These are phyloP conservation scores for Nissolia schottii DNA, from an alignment of 306 rosid genomes.

Conservation along the genomic window DNA sequence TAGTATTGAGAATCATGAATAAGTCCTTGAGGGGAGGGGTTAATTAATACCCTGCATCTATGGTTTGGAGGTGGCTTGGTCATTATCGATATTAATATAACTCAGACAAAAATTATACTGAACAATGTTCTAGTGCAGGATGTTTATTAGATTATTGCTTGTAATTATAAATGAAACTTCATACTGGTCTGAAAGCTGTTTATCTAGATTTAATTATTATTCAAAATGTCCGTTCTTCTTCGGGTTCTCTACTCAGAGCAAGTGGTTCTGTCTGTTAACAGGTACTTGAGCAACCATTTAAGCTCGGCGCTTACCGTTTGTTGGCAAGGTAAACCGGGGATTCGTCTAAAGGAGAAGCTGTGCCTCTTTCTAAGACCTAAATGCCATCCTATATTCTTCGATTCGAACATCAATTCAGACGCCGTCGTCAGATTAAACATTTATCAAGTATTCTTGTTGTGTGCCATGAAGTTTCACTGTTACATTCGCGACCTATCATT, in stretches of 20 bases:
- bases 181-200: background rate
- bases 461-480: constrained; percentile 92
- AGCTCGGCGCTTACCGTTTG: constrained; percentile 61
- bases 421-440: constrained; percentile 76
- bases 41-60: background rate
- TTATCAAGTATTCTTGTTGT: constrained; percentile 60
- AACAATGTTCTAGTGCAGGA: background rate
- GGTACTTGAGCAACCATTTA: constrained; percentile 73
- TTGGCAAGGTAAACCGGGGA: constrained; percentile 74
- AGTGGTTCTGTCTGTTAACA: constrained; percentile 38
- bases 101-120: background rate
- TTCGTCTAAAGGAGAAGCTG: constrained; percentile 47
- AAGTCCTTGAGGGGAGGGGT: constrained; percentile 9
- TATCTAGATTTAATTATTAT: background rate
- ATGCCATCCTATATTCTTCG: constrained; percentile 84
- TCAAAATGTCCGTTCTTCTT: background rate
- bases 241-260: constrained; percentile 3
- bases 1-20: background rate
- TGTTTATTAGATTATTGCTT: background rate
- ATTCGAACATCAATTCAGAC: constrained; percentile 78
- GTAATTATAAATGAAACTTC: background rate
- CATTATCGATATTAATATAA: background rate
- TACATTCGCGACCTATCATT: constrained; percentile 55
- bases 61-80: background rate
- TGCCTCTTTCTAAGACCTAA: constrained; percentile 67